phyloP scores from a whole-genome alignment of 805 yeast species.

The Candida ficus region DNA sequence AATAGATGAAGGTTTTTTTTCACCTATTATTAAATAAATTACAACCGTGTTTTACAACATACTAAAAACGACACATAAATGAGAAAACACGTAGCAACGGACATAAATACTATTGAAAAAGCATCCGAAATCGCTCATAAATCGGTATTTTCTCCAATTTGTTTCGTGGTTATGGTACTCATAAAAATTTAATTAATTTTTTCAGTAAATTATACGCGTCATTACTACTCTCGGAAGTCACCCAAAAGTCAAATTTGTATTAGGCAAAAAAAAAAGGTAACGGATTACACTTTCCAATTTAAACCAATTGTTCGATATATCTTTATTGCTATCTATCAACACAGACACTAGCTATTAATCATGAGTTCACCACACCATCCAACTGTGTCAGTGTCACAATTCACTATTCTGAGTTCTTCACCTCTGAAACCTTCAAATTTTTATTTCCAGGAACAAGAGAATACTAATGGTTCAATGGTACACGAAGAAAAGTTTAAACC shows the following conservation, averaged over 20 bases:
- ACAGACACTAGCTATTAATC: not conserved
- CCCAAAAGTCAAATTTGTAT: not conserved
- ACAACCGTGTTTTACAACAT: too few relatives aligned
- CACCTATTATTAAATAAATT: too few relatives aligned
- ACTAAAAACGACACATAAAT: too few relatives aligned
- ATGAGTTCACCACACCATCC: slow-evolving; percentile 18
- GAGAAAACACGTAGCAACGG: too few relatives aligned
- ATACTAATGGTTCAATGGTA: not conserved
- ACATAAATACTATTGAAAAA: too few relatives aligned
- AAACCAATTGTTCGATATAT: too few relatives aligned
- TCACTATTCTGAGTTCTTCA: slow-evolving; percentile 17
- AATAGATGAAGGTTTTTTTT: too few relatives aligned
- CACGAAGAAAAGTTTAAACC: slow-evolving; percentile 13
- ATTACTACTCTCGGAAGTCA: slow-evolving; percentile 9
- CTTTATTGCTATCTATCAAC: not conserved
- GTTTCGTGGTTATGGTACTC: too few relatives aligned
- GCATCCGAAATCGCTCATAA: too few relatives aligned
- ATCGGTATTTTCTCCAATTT: too few relatives aligned
- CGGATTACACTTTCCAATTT: too few relatives aligned
- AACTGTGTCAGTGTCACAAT: slow-evolving; percentile 13
- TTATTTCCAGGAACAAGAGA: slow-evolving; percentile 12
- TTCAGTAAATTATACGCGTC: slow-evolving; percentile 8
- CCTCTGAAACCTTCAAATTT: slow-evolving; percentile 16
- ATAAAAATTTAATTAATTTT: too few relatives aligned
- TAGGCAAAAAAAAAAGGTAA: not conserved